Evolutionary conservation across 2,329 filamentous ascomycete species (phyloP).

Genomic region (Fusarium chaquense): DNA sequence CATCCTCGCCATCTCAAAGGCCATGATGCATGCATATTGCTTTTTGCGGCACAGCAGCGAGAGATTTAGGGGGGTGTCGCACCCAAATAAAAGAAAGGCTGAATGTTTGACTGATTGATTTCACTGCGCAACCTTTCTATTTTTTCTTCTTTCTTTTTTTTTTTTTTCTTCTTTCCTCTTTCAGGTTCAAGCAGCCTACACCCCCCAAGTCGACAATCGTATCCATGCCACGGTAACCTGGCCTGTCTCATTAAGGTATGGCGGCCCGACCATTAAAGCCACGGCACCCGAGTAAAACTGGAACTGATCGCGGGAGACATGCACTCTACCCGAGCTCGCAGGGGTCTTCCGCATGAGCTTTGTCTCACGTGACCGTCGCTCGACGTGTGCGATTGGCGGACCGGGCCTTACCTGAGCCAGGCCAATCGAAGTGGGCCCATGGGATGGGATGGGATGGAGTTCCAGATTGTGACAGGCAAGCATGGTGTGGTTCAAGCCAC

Average conservation of each 20-base stretch:
- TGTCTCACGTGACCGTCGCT: conserved; percentile 51
- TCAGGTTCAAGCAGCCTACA: background rate
- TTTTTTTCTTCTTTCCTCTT: background rate
- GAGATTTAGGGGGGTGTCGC: conserved; percentile 12
- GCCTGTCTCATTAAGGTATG: conserved; percentile 41
- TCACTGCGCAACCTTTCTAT: background rate
- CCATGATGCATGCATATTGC: conserved; percentile 9
- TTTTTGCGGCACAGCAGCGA: conserved; percentile 10
- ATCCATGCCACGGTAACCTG: conserved; percentile 35
- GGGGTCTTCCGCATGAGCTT: conserved; percentile 52
- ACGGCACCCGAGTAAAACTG: conserved; percentile 46
- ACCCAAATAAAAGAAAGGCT: background rate
- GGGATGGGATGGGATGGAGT: conserved; percentile 2
- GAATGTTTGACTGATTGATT: background rate
- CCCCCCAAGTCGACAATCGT: conserved; percentile 14
- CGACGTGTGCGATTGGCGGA: conserved; percentile 56
- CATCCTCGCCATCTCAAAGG: conserved; percentile 3
- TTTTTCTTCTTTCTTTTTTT: background rate
- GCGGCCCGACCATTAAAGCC: conserved; percentile 38
- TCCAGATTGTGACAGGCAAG: conserved; percentile 39
- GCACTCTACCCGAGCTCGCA: conserved; percentile 50
- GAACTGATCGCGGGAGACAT: conserved; percentile 50
- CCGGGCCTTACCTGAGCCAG: conserved; percentile 50
- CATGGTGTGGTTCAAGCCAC: conserved; percentile 31
- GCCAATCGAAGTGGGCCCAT: conserved; percentile 42